Conservation (phyloP, 306 rosid genomes). For the Carpinus viminea region DNA sequence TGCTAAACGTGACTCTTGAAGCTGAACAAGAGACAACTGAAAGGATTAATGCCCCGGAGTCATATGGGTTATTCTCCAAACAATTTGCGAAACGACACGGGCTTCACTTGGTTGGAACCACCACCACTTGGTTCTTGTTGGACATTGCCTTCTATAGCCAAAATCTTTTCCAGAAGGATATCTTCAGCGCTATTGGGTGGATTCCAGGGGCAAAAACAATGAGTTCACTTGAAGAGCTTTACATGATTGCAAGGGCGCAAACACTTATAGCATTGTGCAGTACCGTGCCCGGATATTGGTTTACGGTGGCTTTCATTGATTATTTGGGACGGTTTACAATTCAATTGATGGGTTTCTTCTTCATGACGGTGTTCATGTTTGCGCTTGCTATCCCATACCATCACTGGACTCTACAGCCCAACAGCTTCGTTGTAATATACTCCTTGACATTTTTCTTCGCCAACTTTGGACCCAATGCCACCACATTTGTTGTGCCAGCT, state of each 20-base stretch:
- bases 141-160: slow-evolving; percentile 18
- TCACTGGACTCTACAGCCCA: neutral
- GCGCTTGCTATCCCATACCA: slow-evolving; percentile 11
- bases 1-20: slow-evolving; percentile 6
- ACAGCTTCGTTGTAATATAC: slow-evolving; percentile 10
- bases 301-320: slow-evolving; percentile 15
- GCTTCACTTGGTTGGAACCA: slow-evolving; percentile 15
- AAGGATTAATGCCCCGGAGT: neutral
- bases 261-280: slow-evolving; percentile 17
- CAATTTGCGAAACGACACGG: slow-evolving; percentile 12
- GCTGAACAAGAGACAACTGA: neutral
- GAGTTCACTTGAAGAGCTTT: slow-evolving; percentile 14
- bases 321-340: slow-evolving; percentile 13
- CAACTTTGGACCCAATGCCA: slow-evolving; percentile 19
- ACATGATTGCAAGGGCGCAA: slow-evolving; percentile 12
- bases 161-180: slow-evolving; percentile 22
- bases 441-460: slow-evolving; percentile 16
- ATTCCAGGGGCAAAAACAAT: neutral
- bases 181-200: slow-evolving; percentile 15
- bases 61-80: slow-evolving; percentile 10
- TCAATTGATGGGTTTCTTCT: slow-evolving; percentile 24
- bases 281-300: slow-evolving; percentile 26
- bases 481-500: slow-evolving; percentile 22
- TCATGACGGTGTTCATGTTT: slow-evolving; percentile 17
- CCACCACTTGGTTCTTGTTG: slow-evolving; percentile 18